These are phyloP conservation scores for Diversispora epigaea DNA, from an alignment of 192 early-diverging fungal genomes.

Conservation along the genomic window DNA sequence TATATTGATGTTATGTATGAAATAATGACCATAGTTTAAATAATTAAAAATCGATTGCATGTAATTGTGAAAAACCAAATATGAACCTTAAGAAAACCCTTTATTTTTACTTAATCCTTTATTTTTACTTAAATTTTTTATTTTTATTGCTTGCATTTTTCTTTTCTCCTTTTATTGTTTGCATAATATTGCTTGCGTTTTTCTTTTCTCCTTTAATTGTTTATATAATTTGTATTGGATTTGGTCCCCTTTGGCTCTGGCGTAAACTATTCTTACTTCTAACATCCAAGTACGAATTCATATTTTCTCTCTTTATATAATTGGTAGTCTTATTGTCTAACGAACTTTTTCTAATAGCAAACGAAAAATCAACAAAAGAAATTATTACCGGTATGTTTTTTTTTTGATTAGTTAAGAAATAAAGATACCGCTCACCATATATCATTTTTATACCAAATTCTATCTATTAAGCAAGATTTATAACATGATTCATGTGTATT, in stretches of 20 bases:
- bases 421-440: background rate
- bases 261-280: too few species aligned
- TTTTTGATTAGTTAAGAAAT: too few species aligned
- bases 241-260: too few species aligned
- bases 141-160: too few species aligned
- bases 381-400: too few species aligned
- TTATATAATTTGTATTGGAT: background rate
- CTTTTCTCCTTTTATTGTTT: too few species aligned
- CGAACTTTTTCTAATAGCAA: too few species aligned
- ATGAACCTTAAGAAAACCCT: background rate
- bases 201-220: background rate
- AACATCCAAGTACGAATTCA: too few species aligned
- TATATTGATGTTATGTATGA: background rate
- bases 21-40: background rate
- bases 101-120: background rate
- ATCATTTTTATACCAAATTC: background rate
- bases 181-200: background rate
- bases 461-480: background rate
- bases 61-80: background rate
- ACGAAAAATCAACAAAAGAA: too few species aligned
- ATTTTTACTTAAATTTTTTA: background rate
- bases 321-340: too few species aligned
- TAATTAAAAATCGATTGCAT: background rate
- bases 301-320: too few species aligned
- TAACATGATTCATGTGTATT: background rate